Conservation (phyloP, 169 alveolate species). For the Eimeria falciformis region DNA sequence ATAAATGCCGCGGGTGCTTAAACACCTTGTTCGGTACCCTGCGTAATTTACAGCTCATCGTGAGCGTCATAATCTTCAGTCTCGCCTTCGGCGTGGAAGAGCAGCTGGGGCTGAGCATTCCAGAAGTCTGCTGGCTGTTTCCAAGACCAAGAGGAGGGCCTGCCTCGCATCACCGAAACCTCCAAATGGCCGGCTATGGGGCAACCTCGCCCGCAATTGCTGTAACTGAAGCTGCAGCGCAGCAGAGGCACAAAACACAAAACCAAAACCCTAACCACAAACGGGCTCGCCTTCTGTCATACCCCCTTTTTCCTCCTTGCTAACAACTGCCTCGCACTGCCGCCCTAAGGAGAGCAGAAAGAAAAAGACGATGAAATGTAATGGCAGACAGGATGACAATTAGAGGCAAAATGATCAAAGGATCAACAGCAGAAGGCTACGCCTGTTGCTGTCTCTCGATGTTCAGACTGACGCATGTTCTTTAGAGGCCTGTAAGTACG, state of each 20-base stretch:
- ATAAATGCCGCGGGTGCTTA: too few species aligned
- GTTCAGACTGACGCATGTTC: slow-evolving; percentile 43
- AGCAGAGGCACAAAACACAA: neutral
- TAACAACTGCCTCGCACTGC: too few species aligned
- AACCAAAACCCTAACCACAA: too few species aligned
- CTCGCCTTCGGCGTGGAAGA: slow-evolving; percentile 18
- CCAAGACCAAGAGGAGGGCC: slow-evolving; percentile 69
- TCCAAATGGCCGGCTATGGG: slow-evolving; percentile 73
- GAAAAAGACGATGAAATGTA: too few species aligned
- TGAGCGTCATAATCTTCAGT: neutral
- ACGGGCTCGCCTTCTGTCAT: too few species aligned
- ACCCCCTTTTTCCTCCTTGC: too few species aligned
- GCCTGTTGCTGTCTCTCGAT: neutral
- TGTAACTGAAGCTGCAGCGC: slow-evolving; percentile 65
- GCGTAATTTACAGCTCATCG: slow-evolving; percentile 15
- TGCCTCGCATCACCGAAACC: slow-evolving; percentile 55
- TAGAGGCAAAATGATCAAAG: too few species aligned
- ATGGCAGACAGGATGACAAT: too few species aligned
- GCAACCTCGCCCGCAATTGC: slow-evolving; percentile 76
- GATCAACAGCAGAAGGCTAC: neutral
- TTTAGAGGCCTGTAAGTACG: slow-evolving; percentile 58
- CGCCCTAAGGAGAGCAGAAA: too few species aligned
- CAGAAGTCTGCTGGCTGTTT: slow-evolving; percentile 32
- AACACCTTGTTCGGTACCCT: too few species aligned
- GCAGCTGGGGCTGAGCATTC: slow-evolving; percentile 61